A percentile compares a stretch with the other conserved stretches of the same genome.
Conservation (phyloP, 768 basidiomycete species). For the Amanita polypyramis region DNA sequence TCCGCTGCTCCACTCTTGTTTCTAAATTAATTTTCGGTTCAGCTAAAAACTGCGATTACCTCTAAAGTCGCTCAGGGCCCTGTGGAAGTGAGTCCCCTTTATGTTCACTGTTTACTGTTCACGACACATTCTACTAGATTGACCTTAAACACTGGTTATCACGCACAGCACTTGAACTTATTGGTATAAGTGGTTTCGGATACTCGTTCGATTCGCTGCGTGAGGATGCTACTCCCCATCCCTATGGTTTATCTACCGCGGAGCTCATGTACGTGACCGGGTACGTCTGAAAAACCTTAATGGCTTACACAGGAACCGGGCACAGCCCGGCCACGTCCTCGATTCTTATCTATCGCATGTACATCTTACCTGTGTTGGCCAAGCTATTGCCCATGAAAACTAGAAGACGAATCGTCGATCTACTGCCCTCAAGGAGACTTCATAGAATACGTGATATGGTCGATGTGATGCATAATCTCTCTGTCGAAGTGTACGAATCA, state of each 20-base stretch:
- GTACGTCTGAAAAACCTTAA: neutral
- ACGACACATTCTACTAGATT: slow-evolving; percentile 14
- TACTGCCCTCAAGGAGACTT: slow-evolving; percentile 21
- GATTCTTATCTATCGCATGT: slow-evolving; percentile 11
- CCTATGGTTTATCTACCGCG: slow-evolving; percentile 22
- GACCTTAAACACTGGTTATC: slow-evolving; percentile 25
- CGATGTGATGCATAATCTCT: slow-evolving; percentile 24
- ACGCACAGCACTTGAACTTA: slow-evolving; percentile 35
- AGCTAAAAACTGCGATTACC: neutral
- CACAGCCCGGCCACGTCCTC: slow-evolving; percentile 12
- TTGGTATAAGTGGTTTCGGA: slow-evolving; percentile 38
- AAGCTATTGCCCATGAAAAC: slow-evolving; percentile 19
- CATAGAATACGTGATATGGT: slow-evolving; percentile 23
- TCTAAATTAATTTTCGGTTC: neutral
- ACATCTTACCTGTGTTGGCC: slow-evolving; percentile 11
- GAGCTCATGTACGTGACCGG: slow-evolving; percentile 19
- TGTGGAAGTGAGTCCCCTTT: neutral
- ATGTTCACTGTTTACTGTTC: neutral
- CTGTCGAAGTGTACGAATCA: slow-evolving; percentile 23
- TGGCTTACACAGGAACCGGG: neutral
- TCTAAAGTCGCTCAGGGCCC: neutral
- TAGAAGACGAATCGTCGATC: slow-evolving; percentile 22
- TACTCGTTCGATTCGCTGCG: slow-evolving; percentile 30
- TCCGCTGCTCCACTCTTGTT: neutral
- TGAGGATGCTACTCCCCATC: slow-evolving; percentile 19